Evolutionary conservation across 2,329 filamentous ascomycete species (phyloP).

Genomic region (Lachnum nothofagi): DNA sequence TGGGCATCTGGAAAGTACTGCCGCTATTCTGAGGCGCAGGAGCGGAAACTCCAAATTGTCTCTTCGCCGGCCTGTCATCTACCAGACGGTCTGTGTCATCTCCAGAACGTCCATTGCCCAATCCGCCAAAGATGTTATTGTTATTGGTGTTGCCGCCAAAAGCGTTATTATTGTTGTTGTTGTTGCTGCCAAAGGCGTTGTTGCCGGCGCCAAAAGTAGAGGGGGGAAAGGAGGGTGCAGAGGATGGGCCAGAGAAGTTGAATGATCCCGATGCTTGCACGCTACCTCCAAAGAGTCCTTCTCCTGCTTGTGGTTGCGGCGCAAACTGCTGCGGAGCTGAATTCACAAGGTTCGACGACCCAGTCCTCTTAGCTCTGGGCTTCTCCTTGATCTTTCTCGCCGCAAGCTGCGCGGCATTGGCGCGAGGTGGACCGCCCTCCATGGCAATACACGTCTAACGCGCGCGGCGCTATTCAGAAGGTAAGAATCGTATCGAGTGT

Average conservation of each 20-base stretch:
- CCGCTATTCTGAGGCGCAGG: conserved; percentile 2
- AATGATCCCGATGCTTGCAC: conserved; percentile 25
- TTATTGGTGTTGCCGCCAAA: conserved; percentile 1
- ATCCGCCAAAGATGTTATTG: background rate
- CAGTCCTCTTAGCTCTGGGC: conserved; percentile 12
- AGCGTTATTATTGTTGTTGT: conserved; percentile 1
- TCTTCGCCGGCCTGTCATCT: conserved; percentile 22
- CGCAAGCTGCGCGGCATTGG: conserved; percentile 33
- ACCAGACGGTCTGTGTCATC: conserved; percentile 10
- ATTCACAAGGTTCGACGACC: background rate
- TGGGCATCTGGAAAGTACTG: conserved; percentile 1
- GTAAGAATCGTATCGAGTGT: background rate
- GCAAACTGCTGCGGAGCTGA: conserved; percentile 10
- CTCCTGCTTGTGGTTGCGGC: conserved; percentile 7
- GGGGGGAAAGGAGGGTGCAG: conserved; percentile 13
- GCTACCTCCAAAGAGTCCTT: conserved; percentile 29
- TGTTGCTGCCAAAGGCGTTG: conserved; percentile 11
- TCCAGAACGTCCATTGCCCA: background rate
- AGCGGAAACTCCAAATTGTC: conserved; percentile 15
- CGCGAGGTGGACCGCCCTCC: conserved; percentile 18
- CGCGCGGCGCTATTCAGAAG: conserved; percentile 1
- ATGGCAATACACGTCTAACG: background rate
- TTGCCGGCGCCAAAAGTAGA: conserved; percentile 14
- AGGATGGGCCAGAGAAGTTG: conserved; percentile 24
- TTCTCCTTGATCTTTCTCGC: conserved; percentile 28